phyloP scores from a whole-genome alignment of 2,329 filamentous ascomycete genomes.

The Lachnellula hyalina region DNA sequence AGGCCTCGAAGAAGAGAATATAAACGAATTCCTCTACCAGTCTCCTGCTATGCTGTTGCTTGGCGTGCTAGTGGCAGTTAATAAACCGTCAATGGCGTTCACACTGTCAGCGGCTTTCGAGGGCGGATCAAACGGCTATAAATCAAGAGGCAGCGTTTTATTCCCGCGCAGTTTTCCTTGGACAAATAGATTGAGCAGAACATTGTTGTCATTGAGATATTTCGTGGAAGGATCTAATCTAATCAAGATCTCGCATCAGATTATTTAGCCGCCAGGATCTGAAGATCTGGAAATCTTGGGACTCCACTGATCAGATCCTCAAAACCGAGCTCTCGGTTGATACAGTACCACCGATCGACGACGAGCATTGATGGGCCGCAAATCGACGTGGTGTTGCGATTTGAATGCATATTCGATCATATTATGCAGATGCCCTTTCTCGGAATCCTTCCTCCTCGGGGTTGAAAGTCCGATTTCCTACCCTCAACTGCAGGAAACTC shows the following conservation, averaged over 20 bases:
- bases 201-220: background rate
- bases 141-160: background rate
- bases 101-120: no score
- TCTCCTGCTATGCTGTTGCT: no score
- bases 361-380: background rate
- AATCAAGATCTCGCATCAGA: background rate
- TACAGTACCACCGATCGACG: background rate
- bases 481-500: no score
- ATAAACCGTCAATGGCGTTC: no score
- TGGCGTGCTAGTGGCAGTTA: no score
- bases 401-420: background rate
- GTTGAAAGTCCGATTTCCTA: background rate
- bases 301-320: background rate
- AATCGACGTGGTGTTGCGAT: background rate
- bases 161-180: background rate
- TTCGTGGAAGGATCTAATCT: background rate
- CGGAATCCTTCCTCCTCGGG: background rate
- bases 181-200: background rate
- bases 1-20: background rate
- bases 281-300: background rate
- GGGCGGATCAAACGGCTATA: no score
- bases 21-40: no score
- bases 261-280: slow-evolving; percentile 1
- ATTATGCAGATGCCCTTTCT: background rate
- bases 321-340: background rate